Base-by-base conservation (phyloP, 805 yeast genomes). In the Saccharomycopsis microspora region DNA sequence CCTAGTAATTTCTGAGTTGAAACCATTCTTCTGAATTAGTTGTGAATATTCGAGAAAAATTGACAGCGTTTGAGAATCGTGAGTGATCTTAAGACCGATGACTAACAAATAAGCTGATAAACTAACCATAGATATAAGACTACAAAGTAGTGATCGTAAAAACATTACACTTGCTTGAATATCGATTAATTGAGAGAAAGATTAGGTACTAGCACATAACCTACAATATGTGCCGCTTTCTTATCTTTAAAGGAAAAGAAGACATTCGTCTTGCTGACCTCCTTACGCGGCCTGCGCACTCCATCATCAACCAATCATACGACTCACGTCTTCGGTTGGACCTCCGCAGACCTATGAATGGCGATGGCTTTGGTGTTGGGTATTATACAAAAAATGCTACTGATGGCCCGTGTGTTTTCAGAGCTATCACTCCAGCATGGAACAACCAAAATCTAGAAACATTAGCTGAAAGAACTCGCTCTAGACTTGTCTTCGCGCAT, bases 381-480 rank as follows among this genome's bases (percentile, higher is more conserved):
- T 93, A 93, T 65, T 93, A 93, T 60, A 71, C 80, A 3, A 57
- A 67, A n/a, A 32, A 45, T 11, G 83, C 76, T 41, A 66, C 66
- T 6, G 80, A 76, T 43, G 85, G 87, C 1, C 97, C 98, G 30
- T 93, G 97, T 64, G 74, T 88, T 3, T 93, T 85, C 68, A 81
- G 87, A 56, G 97, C 97, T 8, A 93, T 89, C 43, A 93, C 98
- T 0, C 98, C 98, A 0, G 95, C 96, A 0, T 93, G 98, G 98
- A 93, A 93, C 66, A 93, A 93, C 63, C 78, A 85, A 58, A 93
- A 93, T 59, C 67, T 93, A 48, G 90, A 86, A 50, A 77, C 88
- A 36, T 67, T 93, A 32, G 85, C 96, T 0, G 86, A 80, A 58
- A 87, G 90, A 68, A 93, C 98, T 3, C 79, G 84, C 60, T 82